Percentiles rank a stretch among this genome's conserved stretches.
These are phyloP conservation scores for Penicillium digitatum DNA, from an alignment of 2,329 filamentous ascomycete species.

Conservation along the genomic window DNA sequence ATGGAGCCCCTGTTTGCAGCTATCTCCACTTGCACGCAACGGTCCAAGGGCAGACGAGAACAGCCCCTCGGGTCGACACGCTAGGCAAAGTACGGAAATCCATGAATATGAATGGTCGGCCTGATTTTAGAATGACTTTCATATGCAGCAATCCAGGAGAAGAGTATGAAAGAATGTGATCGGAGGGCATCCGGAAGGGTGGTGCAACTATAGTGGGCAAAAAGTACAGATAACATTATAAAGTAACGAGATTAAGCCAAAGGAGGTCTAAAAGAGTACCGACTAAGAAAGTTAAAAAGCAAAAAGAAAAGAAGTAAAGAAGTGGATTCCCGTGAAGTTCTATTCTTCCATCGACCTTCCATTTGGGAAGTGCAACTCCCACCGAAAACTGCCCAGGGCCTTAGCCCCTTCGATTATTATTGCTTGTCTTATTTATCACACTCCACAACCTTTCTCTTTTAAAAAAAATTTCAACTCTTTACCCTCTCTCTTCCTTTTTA, in stretches of 20 bases:
- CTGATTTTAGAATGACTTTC: slow-evolving; percentile 9
- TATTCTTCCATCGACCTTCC: slow-evolving; percentile 4
- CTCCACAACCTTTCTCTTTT: neutral
- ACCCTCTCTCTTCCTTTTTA: neutral
- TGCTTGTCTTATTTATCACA: slow-evolving; percentile 7
- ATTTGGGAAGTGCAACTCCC: slow-evolving; percentile 6
- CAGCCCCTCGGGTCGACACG: slow-evolving; percentile 7
- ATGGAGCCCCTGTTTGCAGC: slow-evolving; percentile 12
- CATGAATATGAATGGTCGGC: slow-evolving; percentile 3
- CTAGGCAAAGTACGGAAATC: slow-evolving; percentile 4
- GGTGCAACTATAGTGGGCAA: neutral
- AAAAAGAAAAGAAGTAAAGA: neutral
- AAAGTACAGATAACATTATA: neutral
- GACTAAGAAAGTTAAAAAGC: neutral
- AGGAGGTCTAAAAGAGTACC: neutral
- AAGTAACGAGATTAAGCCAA: neutral
- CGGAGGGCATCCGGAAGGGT: slow-evolving; percentile 4
- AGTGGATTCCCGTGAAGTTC: neutral
- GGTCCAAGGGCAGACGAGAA: slow-evolving; percentile 3
- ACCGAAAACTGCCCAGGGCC: slow-evolving; percentile 11
- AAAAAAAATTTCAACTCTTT: slow-evolving; percentile 7
- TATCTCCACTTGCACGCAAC: slow-evolving; percentile 4
- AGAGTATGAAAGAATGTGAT: slow-evolving; percentile 3
- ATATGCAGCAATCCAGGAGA: slow-evolving; percentile 7
- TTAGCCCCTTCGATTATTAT: slow-evolving; percentile 10